Conservation (phyloP, 768 basidiomycete species). For the Mycena amicta region DNA sequence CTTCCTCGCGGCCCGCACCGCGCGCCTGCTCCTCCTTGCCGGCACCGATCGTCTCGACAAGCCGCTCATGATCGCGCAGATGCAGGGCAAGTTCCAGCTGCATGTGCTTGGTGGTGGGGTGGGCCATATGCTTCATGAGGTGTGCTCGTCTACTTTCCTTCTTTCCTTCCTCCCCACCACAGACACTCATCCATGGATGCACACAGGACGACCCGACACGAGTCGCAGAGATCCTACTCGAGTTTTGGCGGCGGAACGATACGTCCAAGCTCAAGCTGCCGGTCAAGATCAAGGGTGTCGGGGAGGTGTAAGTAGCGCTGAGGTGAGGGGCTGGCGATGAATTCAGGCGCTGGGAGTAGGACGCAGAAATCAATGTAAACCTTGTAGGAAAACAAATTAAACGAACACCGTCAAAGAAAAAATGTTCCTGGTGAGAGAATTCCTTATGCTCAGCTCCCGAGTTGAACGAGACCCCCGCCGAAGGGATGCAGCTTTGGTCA, state of each 20-base stretch:
- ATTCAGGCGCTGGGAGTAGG: too few relatives aligned
- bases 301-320: constrained; percentile 51
- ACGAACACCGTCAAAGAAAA: too few relatives aligned
- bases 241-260: constrained; percentile 93
- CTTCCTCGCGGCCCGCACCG: constrained; percentile 78
- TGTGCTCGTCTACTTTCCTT: constrained; percentile 34
- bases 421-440: too few relatives aligned
- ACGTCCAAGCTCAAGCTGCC: constrained; percentile 50
- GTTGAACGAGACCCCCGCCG: too few relatives aligned
- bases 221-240: constrained; percentile 78
- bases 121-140: constrained; percentile 96
- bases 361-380: too few relatives aligned
- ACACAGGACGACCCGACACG: constrained; percentile 81
- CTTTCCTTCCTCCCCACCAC: not conserved
- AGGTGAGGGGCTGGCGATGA: too few relatives aligned
- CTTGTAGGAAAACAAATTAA: too few relatives aligned
- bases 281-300: constrained; percentile 53
- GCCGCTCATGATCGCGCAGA: constrained; percentile 94
- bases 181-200: too few relatives aligned
- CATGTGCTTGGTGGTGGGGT: constrained; percentile 76
- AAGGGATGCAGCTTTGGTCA: too few relatives aligned
- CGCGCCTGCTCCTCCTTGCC: constrained; percentile 86
- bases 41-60: constrained; percentile 92
- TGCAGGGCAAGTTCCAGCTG: constrained; percentile 96
- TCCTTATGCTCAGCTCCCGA: too few relatives aligned